These are phyloP conservation scores for Glonium stellatum DNA, from an alignment of 495 filamentous ascomycete genomes.

Conservation along the genomic window DNA sequence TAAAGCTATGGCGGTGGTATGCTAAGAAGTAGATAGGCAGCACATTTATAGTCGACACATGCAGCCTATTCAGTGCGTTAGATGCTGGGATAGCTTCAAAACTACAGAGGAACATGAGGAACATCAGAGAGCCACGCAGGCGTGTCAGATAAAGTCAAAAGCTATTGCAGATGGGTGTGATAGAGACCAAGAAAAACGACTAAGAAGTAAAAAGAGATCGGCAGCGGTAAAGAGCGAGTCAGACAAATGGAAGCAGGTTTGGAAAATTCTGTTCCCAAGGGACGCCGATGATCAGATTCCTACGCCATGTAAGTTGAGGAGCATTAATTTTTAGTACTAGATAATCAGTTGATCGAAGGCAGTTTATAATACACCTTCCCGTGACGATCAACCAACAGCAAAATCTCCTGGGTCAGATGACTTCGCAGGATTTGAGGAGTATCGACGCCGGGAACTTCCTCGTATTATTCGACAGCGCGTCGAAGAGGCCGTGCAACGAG, in stretches of 20 bases:
- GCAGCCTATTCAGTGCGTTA: neutral
- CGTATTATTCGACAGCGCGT: conserved; percentile 6
- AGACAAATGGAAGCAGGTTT: neutral
- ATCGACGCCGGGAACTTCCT: conserved; percentile 13
- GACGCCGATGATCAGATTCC: neutral
- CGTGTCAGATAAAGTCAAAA: neutral
- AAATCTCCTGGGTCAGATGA: conserved; percentile 3
- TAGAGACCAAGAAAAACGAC: neutral
- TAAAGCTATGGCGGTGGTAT: neutral
- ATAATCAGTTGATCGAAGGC: neutral
- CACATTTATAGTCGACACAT: neutral
- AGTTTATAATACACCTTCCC: neutral
- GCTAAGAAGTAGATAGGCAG: neutral
- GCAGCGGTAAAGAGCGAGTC: neutral
- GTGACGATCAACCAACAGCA: neutral
- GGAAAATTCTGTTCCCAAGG: neutral
- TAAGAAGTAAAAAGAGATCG: neutral
- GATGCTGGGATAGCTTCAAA: neutral
- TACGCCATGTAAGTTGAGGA: neutral
- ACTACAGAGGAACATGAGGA: neutral
- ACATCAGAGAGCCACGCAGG: neutral
- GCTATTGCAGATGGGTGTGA: neutral
- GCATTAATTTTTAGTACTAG: neutral
- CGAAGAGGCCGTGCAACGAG: conserved; percentile 6
- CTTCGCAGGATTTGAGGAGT: conserved; percentile 10